Conservation (phyloP, 176 grass and related monocot species). For the Hordeum vulgare region DNA sequence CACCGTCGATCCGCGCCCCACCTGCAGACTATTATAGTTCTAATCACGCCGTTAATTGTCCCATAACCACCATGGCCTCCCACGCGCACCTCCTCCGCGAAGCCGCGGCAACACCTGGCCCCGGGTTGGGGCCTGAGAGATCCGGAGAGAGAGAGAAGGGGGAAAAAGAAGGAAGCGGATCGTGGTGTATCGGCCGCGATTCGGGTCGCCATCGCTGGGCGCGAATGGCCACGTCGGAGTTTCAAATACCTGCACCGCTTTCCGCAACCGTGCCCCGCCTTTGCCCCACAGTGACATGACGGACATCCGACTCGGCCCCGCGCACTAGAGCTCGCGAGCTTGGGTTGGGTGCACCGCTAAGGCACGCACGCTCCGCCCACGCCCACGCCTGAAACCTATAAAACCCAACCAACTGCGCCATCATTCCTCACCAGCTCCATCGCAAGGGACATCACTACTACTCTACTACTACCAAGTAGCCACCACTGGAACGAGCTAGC, state of each 20-base stretch:
- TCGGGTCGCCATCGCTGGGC: not conserved
- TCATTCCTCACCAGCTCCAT: not conserved
- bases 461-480: not conserved
- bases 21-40: not conserved
- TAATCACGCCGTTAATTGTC: not conserved
- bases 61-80: not conserved
- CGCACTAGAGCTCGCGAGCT: not conserved
- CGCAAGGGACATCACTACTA: not conserved
- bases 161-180: no score
- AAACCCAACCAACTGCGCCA: not conserved
- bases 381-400: constrained; percentile 15
- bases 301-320: not conserved
- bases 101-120: not conserved
- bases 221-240: constrained; percentile 42
- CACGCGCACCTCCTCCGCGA: not conserved
- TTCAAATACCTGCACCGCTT: constrained; percentile 25
- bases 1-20: not conserved
- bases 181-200: not conserved
- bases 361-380: not conserved
- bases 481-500: not conserved
- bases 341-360: not conserved
- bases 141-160: no score
- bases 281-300: constrained; percentile 25
- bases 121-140: not conserved
- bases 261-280: not conserved